Conservation (phyloP, 345 rosid species). For the Sapria himalayana region DNA sequence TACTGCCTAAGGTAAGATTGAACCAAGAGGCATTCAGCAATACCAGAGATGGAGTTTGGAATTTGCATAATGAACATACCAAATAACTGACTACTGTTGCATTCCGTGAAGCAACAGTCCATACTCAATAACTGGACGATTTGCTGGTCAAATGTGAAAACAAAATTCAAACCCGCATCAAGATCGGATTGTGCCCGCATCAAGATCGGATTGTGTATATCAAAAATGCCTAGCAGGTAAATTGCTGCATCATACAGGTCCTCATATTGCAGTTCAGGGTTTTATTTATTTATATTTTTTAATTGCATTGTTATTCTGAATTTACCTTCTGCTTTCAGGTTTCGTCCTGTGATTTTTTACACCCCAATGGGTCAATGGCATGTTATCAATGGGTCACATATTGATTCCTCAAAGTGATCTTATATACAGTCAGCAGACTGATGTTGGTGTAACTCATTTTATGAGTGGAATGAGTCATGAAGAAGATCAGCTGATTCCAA, state of each 20-base stretch:
- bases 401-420: slow-evolving; percentile 99
- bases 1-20: slow-evolving; percentile 95
- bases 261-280: neutral
- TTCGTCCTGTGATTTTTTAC: slow-evolving; percentile 96
- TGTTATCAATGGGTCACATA: slow-evolving; percentile 99
- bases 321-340: too few relatives aligned
- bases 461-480: slow-evolving; percentile 99
- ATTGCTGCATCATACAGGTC: slow-evolving; percentile 4
- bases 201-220: too few relatives aligned
- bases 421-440: slow-evolving; percentile 97
- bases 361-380: slow-evolving; percentile 98
- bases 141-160: slow-evolving; percentile 94
- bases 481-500: slow-evolving; percentile 96
- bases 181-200: slow-evolving; percentile 93
- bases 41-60: slow-evolving; percentile 97
- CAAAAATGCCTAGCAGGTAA: slow-evolving; percentile 99
- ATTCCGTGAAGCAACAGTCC: slow-evolving; percentile 99
- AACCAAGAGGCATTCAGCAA: slow-evolving; percentile 99
- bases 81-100: slow-evolving; percentile 97
- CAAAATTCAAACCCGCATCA: slow-evolving; percentile 93
- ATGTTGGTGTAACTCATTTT: slow-evolving; percentile 98
- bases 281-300: neutral
- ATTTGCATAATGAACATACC: slow-evolving; percentile 97
- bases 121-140: slow-evolving; percentile 93
- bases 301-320: too few relatives aligned